Evolutionary conservation across 2,329 filamentous ascomycete genomes (phyloP), one percentile per base, ranked within the genome.

Genomic region (Penicillium thymicola): DNA sequence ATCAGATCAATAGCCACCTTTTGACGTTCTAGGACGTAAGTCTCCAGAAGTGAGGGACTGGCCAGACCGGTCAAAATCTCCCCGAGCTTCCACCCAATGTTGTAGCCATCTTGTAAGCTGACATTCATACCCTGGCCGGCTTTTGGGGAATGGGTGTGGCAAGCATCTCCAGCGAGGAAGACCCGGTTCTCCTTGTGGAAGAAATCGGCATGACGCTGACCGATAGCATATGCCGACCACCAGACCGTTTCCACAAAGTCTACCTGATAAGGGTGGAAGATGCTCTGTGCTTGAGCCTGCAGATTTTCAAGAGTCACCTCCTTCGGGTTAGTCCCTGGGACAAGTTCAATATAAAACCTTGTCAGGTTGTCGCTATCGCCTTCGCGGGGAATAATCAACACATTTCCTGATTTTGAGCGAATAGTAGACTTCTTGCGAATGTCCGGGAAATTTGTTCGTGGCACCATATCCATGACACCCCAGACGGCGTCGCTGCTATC

Each of bases 191-290:
- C 78, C 65, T 88, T 84, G 62, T 84, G 82, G 74, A 91, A 92
- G 45, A 83, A 81, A 62, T 84, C 84, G 2, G 88, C 89, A 23
- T 91, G 82, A 18, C 89, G 83, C 75, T 89, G 87, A 11, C 86
- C 85, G 55, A 89, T 86, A 63, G 85, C 81, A 69, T 89, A 90
- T 42, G 85, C 84, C 44, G 86, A 87, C 75, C 89, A 90, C 86
- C 88, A 90, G 3, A 72, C 66, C 2, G 83, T 85, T 52, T 81
- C 79, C 0, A 76, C 76, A 50, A 85, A 78, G 0, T 84, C 79
- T 59, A 86, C 75, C 0, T 65, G 58, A 54, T 85, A 86, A 0
- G 84, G 84, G 0, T 70, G 59, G 49, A 88, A 81, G 40, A 87
- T 82, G 0, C 70, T 72, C 36, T 75, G 72, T 0, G 84, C 83